phyloP scores from a whole-genome alignment of 2,329 filamentous ascomycete genomes.

The Fusarium phyllophilum region DNA sequence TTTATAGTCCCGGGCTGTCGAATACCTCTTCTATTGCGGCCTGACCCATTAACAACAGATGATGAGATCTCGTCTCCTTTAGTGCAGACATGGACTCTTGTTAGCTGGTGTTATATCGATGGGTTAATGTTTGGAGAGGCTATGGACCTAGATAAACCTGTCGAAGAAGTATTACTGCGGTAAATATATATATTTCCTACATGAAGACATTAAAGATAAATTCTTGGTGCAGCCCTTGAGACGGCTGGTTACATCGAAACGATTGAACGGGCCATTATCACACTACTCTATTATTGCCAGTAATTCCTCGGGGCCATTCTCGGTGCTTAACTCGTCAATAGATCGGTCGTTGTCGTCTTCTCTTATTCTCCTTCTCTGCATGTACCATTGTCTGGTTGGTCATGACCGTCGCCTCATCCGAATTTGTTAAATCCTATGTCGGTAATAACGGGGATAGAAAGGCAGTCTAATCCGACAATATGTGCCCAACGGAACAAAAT shows the following conservation, averaged over 20 bases:
- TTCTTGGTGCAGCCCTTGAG: not conserved
- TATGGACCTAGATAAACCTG: not conserved
- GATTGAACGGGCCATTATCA: not conserved
- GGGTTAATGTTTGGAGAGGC: not conserved
- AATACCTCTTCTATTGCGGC: not conserved
- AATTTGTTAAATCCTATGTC: too few species aligned
- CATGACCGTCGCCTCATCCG: too few species aligned
- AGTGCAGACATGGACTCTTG: not conserved
- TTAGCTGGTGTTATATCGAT: not conserved
- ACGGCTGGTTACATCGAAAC: not conserved
- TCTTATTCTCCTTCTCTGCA: too few species aligned
- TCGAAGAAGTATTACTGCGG: not conserved
- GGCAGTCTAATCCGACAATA: too few species aligned
- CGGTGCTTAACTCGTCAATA: too few species aligned
- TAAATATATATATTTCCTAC: not conserved
- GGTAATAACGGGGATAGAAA: too few species aligned
- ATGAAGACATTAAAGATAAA: not conserved
- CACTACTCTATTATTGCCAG: not conserved
- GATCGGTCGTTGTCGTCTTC: too few species aligned
- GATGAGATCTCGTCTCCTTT: not conserved
- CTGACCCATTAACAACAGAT: not conserved
- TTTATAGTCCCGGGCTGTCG: not conserved
- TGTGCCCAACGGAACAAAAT: too few species aligned
- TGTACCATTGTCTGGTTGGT: too few species aligned
- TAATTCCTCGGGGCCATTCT: not conserved